Percentiles rank a stretch among this genome's conserved stretches.
These are phyloP conservation scores for Mycena belliarum DNA, from an alignment of 768 basidiomycete genomes.

Conservation along the genomic window DNA sequence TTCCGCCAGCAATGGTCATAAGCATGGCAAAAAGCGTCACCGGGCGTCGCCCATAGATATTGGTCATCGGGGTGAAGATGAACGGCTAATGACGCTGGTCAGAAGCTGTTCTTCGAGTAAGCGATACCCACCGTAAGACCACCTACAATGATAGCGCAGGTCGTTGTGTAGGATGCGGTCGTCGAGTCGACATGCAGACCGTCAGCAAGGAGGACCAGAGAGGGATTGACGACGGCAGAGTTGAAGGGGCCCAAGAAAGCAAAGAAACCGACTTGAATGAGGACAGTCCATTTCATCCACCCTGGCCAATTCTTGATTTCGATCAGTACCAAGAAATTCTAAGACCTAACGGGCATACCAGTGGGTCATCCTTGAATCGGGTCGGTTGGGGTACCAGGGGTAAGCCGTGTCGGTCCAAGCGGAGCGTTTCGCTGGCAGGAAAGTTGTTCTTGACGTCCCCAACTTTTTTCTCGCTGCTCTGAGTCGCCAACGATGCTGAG, in stretches of 20 bases:
- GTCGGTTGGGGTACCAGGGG: constrained; percentile 10
- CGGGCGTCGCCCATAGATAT: constrained; percentile 21
- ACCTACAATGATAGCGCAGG: constrained; percentile 9
- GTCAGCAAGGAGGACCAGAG: constrained; percentile 10
- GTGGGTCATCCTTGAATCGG: constrained; percentile 11
- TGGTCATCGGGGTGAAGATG: constrained; percentile 20
- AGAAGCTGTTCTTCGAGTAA: background rate
- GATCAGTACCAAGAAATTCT: background rate
- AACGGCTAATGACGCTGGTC: constrained; percentile 3
- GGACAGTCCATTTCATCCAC: constrained; percentile 21
- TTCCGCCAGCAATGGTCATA: constrained; percentile 11
- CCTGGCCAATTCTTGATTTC: constrained; percentile 17
- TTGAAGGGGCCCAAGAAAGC: constrained; percentile 22
- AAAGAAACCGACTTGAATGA: constrained; percentile 18
- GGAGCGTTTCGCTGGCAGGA: background rate
- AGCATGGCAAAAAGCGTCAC: constrained; percentile 16
- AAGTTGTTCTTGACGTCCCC: background rate
- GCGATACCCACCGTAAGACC: constrained; percentile 2
- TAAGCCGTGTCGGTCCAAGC: constrained; percentile 2
- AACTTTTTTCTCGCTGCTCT: constrained; percentile 3
- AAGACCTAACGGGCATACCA: background rate
- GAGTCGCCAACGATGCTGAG: background rate
- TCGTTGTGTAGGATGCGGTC: constrained; percentile 13
- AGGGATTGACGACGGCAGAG: constrained; percentile 17
- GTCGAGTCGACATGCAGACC: constrained; percentile 1